A percentile compares a stretch with the other conserved stretches of the same genome.
phyloP scores from a whole-genome alignment of 345 rosid genomes.

The Arabidopsis arenosa region DNA sequence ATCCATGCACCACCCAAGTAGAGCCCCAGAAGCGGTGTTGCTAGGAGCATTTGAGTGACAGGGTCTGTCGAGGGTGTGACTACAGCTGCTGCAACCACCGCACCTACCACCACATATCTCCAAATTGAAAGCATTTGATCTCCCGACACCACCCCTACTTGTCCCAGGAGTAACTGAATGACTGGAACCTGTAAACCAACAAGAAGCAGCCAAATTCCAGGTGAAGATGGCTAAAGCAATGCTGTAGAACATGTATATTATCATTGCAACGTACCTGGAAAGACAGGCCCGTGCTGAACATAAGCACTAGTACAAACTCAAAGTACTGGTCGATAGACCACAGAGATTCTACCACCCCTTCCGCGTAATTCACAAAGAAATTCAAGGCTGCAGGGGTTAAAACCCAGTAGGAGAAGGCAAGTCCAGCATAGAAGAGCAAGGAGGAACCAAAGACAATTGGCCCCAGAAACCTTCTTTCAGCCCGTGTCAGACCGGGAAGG shows the following conservation, averaged over 20 bases:
- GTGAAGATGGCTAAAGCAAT: conserved; percentile 29
- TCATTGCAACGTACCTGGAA: conserved; percentile 69
- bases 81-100: conserved; percentile 90
- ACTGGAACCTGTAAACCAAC: conserved; percentile 81
- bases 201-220: background rate
- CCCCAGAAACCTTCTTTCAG: conserved; percentile 92
- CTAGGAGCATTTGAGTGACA: conserved; percentile 91
- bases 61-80: conserved; percentile 98
- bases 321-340: conserved; percentile 99
- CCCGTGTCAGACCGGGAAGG: conserved; percentile 89
- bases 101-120: conserved; percentile 96
- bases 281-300: conserved; percentile 98
- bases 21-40: conserved; percentile 89
- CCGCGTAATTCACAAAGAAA: conserved; percentile 93
- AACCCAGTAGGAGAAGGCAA: conserved; percentile 78
- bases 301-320: conserved; percentile 92
- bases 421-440: conserved; percentile 86
- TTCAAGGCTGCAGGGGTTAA: conserved; percentile 96
- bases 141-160: conserved; percentile 83
- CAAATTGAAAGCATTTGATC: conserved; percentile 96
- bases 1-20: conserved; percentile 95
- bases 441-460: conserved; percentile 95
- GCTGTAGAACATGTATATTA: background rate
- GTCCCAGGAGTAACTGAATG: conserved; percentile 90
- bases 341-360: conserved; percentile 93